These are phyloP conservation scores for Plantago major DNA, from an alignment of 257 asterid genomes.

Conservation along the genomic window DNA sequence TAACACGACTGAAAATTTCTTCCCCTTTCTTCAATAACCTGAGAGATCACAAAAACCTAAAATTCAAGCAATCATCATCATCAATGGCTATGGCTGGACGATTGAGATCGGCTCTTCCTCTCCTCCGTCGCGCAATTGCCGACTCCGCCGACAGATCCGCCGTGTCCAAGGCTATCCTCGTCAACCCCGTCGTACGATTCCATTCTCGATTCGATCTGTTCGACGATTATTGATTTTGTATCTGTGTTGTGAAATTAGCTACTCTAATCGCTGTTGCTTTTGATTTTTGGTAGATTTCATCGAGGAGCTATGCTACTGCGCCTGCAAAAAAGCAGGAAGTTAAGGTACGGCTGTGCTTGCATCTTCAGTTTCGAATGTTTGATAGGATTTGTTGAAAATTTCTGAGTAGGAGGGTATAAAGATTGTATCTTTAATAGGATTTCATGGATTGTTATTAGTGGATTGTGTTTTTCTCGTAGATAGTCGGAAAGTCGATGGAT, in stretches of 20 bases:
- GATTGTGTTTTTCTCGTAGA: not conserved
- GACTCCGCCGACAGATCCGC: constrained; percentile 46
- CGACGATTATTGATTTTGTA: constrained; percentile 1
- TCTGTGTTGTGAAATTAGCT: not conserved
- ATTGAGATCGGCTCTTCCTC: constrained; percentile 52
- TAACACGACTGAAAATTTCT: too few relatives aligned
- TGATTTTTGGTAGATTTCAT: constrained; percentile 31
- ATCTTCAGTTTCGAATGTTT: too few relatives aligned
- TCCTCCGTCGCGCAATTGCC: constrained; percentile 47
- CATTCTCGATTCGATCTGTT: too few relatives aligned
- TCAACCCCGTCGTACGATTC: constrained; percentile 40
- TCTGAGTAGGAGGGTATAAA: too few relatives aligned
- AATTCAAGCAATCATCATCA: constrained; percentile 5
- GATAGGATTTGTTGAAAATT: too few relatives aligned
- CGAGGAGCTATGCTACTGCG: constrained; percentile 47
- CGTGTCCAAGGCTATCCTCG: constrained; percentile 30
- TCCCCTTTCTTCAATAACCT: too few relatives aligned
- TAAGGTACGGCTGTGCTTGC: constrained; percentile 33
- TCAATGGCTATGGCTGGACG: constrained; percentile 60
- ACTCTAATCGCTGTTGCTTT: not conserved
- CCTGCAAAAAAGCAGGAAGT: constrained; percentile 52
- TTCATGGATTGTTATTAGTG: constrained; percentile 3
- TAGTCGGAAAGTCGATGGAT: too few relatives aligned
- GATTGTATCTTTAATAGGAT: too few relatives aligned
- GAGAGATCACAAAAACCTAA: not conserved